Conservation (phyloP, 495 filamentous ascomycete species). For the Penicillium subrubescens region DNA sequence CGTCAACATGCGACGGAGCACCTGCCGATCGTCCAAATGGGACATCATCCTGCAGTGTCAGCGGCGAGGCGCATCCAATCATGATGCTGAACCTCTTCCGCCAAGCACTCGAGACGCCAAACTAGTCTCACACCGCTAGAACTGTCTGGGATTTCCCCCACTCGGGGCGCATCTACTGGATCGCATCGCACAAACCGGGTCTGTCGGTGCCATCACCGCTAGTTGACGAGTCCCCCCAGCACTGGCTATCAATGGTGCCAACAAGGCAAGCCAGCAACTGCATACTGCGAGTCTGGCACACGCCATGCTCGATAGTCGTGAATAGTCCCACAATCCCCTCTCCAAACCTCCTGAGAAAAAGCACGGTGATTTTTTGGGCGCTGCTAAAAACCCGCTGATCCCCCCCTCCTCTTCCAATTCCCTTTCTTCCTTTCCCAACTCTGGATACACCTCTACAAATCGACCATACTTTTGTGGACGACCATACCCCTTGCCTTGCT, state of each 20-base stretch:
- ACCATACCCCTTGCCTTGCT: not conserved
- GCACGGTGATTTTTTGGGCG: slow-evolving; percentile 8
- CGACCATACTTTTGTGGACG: slow-evolving; percentile 6
- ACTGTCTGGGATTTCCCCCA: slow-evolving; percentile 17
- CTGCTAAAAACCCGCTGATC: slow-evolving; percentile 35
- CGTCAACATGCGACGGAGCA: slow-evolving; percentile 17
- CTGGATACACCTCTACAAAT: slow-evolving; percentile 23
- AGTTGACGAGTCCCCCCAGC: slow-evolving; percentile 10
- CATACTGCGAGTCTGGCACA: slow-evolving; percentile 36
- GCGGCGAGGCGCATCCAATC: slow-evolving; percentile 24
- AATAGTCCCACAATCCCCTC: not conserved
- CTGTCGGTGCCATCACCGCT: slow-evolving; percentile 37
- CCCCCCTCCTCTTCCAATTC: slow-evolving; percentile 20
- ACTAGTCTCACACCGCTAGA: slow-evolving; percentile 38
- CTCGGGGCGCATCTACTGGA: slow-evolving; percentile 12
- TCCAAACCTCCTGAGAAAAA: not conserved
- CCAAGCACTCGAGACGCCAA: slow-evolving; percentile 26
- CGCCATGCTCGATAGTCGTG: slow-evolving; percentile 31
- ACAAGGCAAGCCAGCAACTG: slow-evolving; percentile 33
- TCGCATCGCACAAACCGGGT: slow-evolving; percentile 18
- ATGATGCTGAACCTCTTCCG: slow-evolving; percentile 10
- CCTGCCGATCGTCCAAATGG: slow-evolving; percentile 30
- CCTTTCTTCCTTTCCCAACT: slow-evolving; percentile 28
- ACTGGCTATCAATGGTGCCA: slow-evolving; percentile 30
- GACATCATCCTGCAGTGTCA: slow-evolving; percentile 36